Evolutionary conservation across 129 eudicot genomes (phyloP), one percentile per base, ranked within the genome.

Genomic region (Flaveria ramosissima): DNA sequence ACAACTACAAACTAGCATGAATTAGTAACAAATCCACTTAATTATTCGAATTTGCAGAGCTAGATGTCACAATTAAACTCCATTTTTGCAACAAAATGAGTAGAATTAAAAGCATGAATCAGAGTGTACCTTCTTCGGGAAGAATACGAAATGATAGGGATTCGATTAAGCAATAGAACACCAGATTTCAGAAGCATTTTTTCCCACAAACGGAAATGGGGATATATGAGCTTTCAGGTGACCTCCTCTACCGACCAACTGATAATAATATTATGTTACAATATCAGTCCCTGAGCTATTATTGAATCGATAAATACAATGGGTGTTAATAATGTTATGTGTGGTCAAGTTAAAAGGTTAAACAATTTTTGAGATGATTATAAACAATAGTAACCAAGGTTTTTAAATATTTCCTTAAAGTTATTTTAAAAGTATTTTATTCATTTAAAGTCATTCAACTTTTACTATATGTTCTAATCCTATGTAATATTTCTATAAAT

Each of bases 161-260:
- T 78, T 60, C 70, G 39, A 26, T 77, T 46, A 21, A 62, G 83
- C 51, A 71, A 64, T 14, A 70, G 9, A 63, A 51, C n/a, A 36
- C 65, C 46, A 39, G 72, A 78, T 79, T 79, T 79, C 23, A 71
- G 65, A 79, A 79, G 73, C 83, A 79, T 79, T 61, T 71, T 78
- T 48, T 74, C 74, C 80, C 53, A 19, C 62, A 45, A 27, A 1
- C 1, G 11, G 56, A 57, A 57, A 45, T 23, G 9, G 27, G 8
- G 16, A 42, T 59, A 57, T 32, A 53, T 6, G 62, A 63, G 79
- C 45, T 75, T 63, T 50, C 68, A 51, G 65, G 41, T 62, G n/a
- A 71, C 71, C 39, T 27, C 63, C 62, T 74, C 61, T 11, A 30
- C 50, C 64, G 8, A 27, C 32, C 26, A 26, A 20, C 75, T 15